These are phyloP conservation scores for Talaromyces sp. DNA, from an alignment of 2,329 filamentous ascomycete genomes.

Conservation along the genomic window DNA sequence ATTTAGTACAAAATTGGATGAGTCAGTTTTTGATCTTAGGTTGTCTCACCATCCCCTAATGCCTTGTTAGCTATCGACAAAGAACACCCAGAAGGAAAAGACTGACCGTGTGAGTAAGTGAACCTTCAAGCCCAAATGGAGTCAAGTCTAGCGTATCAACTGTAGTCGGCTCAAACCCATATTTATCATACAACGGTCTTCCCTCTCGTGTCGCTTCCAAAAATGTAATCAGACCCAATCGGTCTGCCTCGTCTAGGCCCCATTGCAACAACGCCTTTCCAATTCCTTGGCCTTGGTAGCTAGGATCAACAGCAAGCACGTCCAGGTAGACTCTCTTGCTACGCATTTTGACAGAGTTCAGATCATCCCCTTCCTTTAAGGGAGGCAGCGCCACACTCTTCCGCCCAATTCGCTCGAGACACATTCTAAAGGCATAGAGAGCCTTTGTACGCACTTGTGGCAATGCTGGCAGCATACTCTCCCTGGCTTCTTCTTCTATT, in stretches of 20 bases:
- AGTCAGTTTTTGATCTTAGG: not conserved
- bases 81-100: not conserved
- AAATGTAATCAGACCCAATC: slow-evolving; percentile 30
- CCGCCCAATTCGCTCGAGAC: not conserved
- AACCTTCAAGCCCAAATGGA: not conserved
- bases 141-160: slow-evolving; percentile 1
- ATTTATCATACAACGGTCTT: slow-evolving; percentile 30
- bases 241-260: slow-evolving; percentile 28
- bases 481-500: slow-evolving; percentile 3
- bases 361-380: not conserved
- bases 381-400: not conserved
- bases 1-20: not conserved
- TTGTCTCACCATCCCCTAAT: slow-evolving; percentile 8
- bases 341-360: not conserved
- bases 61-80: not conserved
- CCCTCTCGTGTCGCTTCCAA: slow-evolving; percentile 33
- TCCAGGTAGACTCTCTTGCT: slow-evolving; percentile 7
- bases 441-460: slow-evolving; percentile 5
- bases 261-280: slow-evolving; percentile 30
- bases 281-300: slow-evolving; percentile 30
- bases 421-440: not conserved
- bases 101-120: not conserved
- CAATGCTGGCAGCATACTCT: not conserved
- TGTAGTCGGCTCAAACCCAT: slow-evolving; percentile 13
- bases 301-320: slow-evolving; percentile 15